These are phyloP conservation scores for Shiraia bambusicola DNA, from an alignment of 2,329 filamentous ascomycete genomes.

Conservation along the genomic window DNA sequence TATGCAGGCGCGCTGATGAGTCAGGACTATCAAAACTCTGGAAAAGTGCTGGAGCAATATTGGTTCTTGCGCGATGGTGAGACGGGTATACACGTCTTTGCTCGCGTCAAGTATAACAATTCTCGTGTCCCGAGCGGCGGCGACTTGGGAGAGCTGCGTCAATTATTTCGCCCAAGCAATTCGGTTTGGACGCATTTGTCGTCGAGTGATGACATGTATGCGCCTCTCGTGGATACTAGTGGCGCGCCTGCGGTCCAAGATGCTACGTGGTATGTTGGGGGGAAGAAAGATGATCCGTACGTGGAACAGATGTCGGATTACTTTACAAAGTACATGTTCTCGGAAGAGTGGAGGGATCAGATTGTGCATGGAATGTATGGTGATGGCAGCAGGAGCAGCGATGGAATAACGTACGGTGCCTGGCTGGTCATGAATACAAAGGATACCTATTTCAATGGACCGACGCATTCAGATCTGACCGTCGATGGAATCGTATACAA, in stretches of 20 bases:
- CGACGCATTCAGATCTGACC: slow-evolving; percentile 62
- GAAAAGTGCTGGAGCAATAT: slow-evolving; percentile 63
- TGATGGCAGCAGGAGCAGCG: slow-evolving; percentile 53
- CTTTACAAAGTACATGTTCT: slow-evolving; percentile 68
- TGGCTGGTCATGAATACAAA: slow-evolving; percentile 67
- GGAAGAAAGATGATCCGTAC: slow-evolving; percentile 57
- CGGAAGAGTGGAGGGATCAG: slow-evolving; percentile 60
- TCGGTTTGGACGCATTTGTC: slow-evolving; percentile 63
- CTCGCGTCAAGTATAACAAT: slow-evolving; percentile 61
- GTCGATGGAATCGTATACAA: slow-evolving; percentile 69
- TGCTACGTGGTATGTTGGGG: slow-evolving; percentile 63
- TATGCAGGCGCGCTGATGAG: slow-evolving; percentile 63
- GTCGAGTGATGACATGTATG: slow-evolving; percentile 57
- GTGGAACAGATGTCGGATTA: slow-evolving; percentile 59
- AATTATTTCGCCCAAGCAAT: slow-evolving; percentile 61
- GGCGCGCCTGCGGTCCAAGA: slow-evolving; percentile 58
- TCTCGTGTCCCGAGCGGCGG: slow-evolving; percentile 57
- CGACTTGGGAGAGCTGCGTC: slow-evolving; percentile 63
- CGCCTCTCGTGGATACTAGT: slow-evolving; percentile 53
- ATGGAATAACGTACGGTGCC: slow-evolving; percentile 58
- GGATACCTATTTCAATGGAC: slow-evolving; percentile 64
- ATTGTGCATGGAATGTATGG: slow-evolving; percentile 59
- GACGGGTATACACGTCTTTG: slow-evolving; percentile 64
- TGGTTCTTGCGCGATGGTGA: slow-evolving; percentile 65
- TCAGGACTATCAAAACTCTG: slow-evolving; percentile 59